Conservation (phyloP, 139 green algal species). For the Chlamydomonas sp. region DNA sequence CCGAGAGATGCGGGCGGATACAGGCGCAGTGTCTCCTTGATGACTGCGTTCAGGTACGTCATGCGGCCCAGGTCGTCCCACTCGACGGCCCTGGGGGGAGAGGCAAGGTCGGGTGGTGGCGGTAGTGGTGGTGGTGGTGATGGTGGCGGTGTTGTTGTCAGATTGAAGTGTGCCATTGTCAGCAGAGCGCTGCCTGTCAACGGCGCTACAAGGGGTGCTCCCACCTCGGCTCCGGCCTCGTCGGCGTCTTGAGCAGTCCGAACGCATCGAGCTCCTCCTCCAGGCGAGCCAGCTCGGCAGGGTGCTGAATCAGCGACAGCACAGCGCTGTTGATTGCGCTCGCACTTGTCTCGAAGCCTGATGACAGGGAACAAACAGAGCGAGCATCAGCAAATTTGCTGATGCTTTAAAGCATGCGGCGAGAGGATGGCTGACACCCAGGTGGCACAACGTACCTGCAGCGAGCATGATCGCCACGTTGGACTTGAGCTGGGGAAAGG, state of each 20-base stretch:
- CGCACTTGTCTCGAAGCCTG: conserved; percentile 17
- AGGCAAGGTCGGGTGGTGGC: neutral
- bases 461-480: neutral
- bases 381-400: neutral
- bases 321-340: neutral
- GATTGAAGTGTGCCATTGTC: too few relatives aligned
- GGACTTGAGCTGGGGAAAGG: neutral
- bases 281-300: neutral
- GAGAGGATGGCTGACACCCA: neutral
- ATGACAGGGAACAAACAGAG: neutral
- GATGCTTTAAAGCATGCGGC: neutral
- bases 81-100: conserved; percentile 13
- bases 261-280: neutral
- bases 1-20: conserved; percentile 14
- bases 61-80: conserved; percentile 18
- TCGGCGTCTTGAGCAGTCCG: neutral
- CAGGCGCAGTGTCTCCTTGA: conserved; percentile 29
- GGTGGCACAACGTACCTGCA: neutral
- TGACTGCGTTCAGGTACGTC: conserved; percentile 22
- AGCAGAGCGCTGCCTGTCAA: too few relatives aligned
- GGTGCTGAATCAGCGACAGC: conserved; percentile 2
- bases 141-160: too few relatives aligned
- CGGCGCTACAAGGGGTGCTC: neutral
- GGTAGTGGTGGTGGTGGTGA: too few relatives aligned
- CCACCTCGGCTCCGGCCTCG: neutral